phyloP scores from a whole-genome alignment of 2,329 filamentous ascomycete genomes.

The Plectosphaerella sp. region DNA sequence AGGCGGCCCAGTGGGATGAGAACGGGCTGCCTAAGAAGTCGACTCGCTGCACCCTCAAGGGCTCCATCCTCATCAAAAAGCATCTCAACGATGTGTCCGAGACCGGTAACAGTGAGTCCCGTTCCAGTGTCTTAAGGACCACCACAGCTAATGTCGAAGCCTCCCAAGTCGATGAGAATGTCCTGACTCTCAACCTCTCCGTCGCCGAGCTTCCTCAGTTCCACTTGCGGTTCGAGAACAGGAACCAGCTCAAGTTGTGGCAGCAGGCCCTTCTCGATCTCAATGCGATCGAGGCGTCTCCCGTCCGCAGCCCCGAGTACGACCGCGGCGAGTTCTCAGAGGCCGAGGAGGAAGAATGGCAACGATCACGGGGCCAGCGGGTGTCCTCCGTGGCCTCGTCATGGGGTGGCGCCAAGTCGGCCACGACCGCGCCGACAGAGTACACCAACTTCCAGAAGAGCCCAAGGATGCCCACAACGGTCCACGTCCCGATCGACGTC shows the following conservation, averaged over 20 bases:
- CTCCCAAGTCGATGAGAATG: slow-evolving; percentile 61
- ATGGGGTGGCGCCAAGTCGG: slow-evolving; percentile 77
- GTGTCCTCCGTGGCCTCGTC: slow-evolving; percentile 70
- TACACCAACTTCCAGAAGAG: slow-evolving; percentile 70
- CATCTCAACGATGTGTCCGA: slow-evolving; percentile 87
- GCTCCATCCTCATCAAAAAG: slow-evolving; percentile 97
- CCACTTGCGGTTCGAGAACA: slow-evolving; percentile 82
- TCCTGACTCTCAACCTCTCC: slow-evolving; percentile 85
- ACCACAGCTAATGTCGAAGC: slow-evolving; percentile 12
- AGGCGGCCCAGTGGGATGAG: slow-evolving; percentile 62
- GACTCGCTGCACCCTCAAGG: slow-evolving; percentile 84
- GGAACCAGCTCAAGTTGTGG: slow-evolving; percentile 84
- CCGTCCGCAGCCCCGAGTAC: slow-evolving; percentile 67
- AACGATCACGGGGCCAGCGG: slow-evolving; percentile 59
- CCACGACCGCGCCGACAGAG: slow-evolving; percentile 84
- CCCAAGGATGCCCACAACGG: slow-evolving; percentile 39
- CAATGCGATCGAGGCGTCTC: slow-evolving; percentile 63
- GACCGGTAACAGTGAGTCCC: slow-evolving; percentile 42
- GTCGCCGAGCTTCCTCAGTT: slow-evolving; percentile 91
- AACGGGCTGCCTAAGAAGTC: slow-evolving; percentile 55
- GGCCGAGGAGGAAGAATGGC: slow-evolving; percentile 85
- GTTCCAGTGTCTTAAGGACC: background rate
- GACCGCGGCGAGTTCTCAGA: slow-evolving; percentile 75
- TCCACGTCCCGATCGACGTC: slow-evolving; percentile 91
- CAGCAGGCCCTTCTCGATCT: slow-evolving; percentile 82